Conservation (phyloP, 2,329 filamentous ascomycete genomes). For the Fusarium temperatum region DNA sequence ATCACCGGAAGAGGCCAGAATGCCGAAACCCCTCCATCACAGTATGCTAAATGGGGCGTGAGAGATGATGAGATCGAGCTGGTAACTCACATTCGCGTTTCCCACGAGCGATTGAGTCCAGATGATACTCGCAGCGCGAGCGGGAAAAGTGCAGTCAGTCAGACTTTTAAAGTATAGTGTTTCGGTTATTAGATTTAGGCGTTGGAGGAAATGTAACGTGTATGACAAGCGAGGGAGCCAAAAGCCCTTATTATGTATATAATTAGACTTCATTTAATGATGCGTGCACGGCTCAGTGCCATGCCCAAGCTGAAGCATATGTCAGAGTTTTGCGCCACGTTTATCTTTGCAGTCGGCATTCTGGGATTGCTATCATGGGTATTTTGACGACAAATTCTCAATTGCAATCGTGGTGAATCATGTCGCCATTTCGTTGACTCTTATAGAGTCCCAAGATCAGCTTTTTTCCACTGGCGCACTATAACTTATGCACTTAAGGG, state of each 20-base stretch:
- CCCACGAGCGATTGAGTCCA: neutral
- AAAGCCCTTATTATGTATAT: neutral
- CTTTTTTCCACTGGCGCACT: no score
- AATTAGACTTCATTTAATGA: neutral
- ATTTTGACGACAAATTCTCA: neutral
- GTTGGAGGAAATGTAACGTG: neutral
- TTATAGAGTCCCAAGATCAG: no score
- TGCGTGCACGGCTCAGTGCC: neutral
- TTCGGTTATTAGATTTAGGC: neutral
- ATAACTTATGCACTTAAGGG: no score
- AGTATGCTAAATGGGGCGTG: conserved; percentile 8
- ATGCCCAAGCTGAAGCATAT: neutral
- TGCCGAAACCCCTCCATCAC: neutral
- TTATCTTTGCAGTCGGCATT: neutral
- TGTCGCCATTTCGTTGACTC: neutral
- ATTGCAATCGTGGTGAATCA: neutral
- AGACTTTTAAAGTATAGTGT: neutral
- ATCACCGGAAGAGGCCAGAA: neutral
- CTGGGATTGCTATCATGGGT: rapidly evolving
- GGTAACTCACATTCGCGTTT: conserved; percentile 5
- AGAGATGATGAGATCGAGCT: conserved; percentile 14
- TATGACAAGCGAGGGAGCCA: neutral
- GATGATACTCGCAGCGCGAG: neutral
- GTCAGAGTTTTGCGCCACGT: neutral
- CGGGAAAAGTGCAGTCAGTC: neutral